These are phyloP conservation scores for Serpula lacrymans DNA, from an alignment of 768 basidiomycete species.

Conservation along the genomic window DNA sequence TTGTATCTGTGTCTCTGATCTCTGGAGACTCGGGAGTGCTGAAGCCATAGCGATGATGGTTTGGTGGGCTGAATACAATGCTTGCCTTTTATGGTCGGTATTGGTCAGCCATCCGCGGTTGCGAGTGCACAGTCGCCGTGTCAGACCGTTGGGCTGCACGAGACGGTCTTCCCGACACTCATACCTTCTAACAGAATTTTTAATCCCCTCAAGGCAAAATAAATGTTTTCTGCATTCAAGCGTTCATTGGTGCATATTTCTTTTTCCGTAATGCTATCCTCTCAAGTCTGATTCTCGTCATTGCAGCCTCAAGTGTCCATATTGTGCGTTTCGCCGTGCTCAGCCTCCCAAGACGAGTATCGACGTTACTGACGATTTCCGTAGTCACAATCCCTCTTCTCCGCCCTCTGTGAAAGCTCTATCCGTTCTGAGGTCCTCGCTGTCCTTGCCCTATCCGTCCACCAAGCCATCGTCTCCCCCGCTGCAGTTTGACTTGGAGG, in stretches of 20 bases:
- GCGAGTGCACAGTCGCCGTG: too few relatives aligned
- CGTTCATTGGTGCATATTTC: slow-evolving; percentile 24
- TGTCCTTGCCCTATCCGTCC: slow-evolving; percentile 62
- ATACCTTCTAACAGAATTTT: too few relatives aligned
- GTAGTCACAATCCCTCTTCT: slow-evolving; percentile 63
- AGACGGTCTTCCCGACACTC: too few relatives aligned
- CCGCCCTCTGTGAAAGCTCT: slow-evolving; percentile 65
- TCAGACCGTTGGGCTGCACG: too few relatives aligned
- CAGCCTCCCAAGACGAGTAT: slow-evolving; percentile 5
- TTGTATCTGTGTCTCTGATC: too few relatives aligned
- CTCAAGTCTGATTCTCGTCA: neutral
- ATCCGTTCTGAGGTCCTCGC: slow-evolving; percentile 52
- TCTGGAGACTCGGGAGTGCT: too few relatives aligned
- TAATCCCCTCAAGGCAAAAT: too few relatives aligned
- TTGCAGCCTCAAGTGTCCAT: slow-evolving; percentile 59
- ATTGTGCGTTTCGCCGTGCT: slow-evolving; percentile 43
- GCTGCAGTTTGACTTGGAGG: slow-evolving; percentile 67
- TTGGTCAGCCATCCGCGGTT: too few relatives aligned
- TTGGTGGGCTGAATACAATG: too few relatives aligned
- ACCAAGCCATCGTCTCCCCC: slow-evolving; percentile 43
- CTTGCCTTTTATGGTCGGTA: too few relatives aligned
- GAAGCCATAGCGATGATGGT: too few relatives aligned
- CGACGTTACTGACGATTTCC: slow-evolving; percentile 6
- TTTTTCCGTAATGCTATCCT: slow-evolving; percentile 3
- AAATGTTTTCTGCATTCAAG: slow-evolving; percentile 39